phyloP scores from a whole-genome alignment of 2,329 filamentous ascomycete genomes.

The Colletotrichum sidae region DNA sequence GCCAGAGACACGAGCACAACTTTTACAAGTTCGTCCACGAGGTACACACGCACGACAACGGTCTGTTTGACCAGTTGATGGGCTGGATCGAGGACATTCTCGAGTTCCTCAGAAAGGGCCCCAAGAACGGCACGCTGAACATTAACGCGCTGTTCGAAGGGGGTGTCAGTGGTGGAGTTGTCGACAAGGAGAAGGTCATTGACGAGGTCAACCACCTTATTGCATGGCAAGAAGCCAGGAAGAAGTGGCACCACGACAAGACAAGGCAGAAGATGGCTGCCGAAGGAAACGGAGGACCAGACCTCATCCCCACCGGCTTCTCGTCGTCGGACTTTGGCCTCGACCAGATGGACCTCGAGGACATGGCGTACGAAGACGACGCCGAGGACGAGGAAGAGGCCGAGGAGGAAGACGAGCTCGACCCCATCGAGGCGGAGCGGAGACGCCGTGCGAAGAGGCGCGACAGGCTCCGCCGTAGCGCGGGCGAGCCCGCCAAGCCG shows the following conservation, averaged over 20 bases:
- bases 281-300: conserved; percentile 67
- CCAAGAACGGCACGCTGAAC: conserved; percentile 86
- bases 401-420: conserved; percentile 81
- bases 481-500: conserved; percentile 88
- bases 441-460: conserved; percentile 80
- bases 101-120: conserved; percentile 90
- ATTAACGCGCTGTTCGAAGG: conserved; percentile 94
- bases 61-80: conserved; percentile 96
- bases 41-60: conserved; percentile 96
- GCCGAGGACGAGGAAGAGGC: conserved; percentile 74
- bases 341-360: conserved; percentile 86
- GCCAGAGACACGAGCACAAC: conserved; percentile 92
- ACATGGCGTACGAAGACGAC: conserved; percentile 82
- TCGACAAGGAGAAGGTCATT: conserved; percentile 80
- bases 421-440: conserved; percentile 89
- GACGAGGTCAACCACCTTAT: conserved; percentile 88
- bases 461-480: conserved; percentile 82
- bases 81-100: conserved; percentile 96
- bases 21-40: conserved; percentile 99
- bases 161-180: conserved; percentile 72
- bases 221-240: conserved; percentile 92
- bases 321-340: conserved; percentile 89
- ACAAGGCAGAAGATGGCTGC: conserved; percentile 99
- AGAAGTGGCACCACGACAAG: conserved; percentile 99
- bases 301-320: conserved; percentile 71